Conservation (phyloP, 768 basidiomycete species). For the Pleurotus pulmonarius region DNA sequence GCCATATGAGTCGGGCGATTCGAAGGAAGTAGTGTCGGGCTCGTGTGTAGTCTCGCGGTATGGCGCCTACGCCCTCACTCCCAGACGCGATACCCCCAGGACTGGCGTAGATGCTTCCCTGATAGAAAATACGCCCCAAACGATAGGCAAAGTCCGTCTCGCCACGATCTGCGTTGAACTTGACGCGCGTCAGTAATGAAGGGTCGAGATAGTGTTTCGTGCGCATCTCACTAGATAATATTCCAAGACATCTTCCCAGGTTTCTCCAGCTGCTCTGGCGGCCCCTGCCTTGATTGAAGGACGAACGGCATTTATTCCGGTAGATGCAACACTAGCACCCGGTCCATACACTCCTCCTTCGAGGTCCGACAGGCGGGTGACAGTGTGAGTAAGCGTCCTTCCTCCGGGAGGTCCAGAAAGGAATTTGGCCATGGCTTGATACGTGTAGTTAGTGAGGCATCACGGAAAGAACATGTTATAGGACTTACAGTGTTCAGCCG, state of each 20-base stretch:
- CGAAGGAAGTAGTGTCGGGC: constrained; percentile 82
- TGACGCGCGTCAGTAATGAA: constrained; percentile 10
- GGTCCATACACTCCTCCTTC: constrained; percentile 93
- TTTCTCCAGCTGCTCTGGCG: constrained; percentile 85
- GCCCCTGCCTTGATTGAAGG: constrained; percentile 82
- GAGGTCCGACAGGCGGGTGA: constrained; percentile 84
- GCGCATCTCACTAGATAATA: constrained; percentile 72
- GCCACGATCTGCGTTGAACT: constrained; percentile 96
- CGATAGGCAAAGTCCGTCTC: constrained; percentile 87
- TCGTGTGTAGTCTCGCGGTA: constrained; percentile 71
- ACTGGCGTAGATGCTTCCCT: constrained; percentile 85
- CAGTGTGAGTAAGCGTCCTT: constrained; percentile 74
- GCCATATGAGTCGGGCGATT: constrained; percentile 86
- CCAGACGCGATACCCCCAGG: constrained; percentile 82
- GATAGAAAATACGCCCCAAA: constrained; percentile 94
- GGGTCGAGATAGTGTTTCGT: background rate
- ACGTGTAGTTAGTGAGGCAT: background rate
- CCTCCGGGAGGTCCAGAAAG: constrained; percentile 89
- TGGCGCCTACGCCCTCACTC: constrained; percentile 88
- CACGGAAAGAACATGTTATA: background rate
- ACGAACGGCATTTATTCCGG: constrained; percentile 65
- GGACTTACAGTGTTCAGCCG: constrained; percentile 74
- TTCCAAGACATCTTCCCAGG: constrained; percentile 89
- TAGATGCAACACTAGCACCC: constrained; percentile 91
- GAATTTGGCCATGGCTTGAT: constrained; percentile 74